Conservation (phyloP, 2,329 filamentous ascomycete species). For the Emergomyces orientalis region DNA sequence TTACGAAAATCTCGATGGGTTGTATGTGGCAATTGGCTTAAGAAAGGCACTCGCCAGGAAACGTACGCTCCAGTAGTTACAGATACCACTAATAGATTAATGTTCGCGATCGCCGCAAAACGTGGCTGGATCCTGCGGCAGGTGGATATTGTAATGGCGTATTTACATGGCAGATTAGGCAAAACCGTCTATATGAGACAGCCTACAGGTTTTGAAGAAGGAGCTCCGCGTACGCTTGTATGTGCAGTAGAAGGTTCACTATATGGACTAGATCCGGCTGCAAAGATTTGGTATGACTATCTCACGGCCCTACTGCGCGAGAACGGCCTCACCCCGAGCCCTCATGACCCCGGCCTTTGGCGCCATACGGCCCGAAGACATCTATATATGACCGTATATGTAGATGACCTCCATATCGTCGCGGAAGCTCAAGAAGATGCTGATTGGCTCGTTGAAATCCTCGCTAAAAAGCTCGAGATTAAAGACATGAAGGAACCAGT, state of each 20-base stretch:
- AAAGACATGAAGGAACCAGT: not conserved
- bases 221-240: not conserved
- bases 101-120: not conserved
- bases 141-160: not conserved
- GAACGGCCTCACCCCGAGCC: not conserved
- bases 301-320: not conserved
- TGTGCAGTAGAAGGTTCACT: not conserved
- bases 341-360: not conserved
- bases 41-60: not conserved
- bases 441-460: not conserved
- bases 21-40: not conserved
- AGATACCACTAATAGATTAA: not conserved
- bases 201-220: not conserved
- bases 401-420: not conserved
- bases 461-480: not conserved
- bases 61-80: not conserved
- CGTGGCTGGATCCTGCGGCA: not conserved
- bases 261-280: not conserved
- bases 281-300: not conserved
- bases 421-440: not conserved
- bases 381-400: not conserved
- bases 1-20: too few relatives aligned
- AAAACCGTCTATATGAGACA: not conserved
- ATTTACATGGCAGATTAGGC: not conserved
- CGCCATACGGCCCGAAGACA: not conserved